phyloP scores from a whole-genome alignment of 2,329 filamentous ascomycete species.

The Penicillium glabrum region DNA sequence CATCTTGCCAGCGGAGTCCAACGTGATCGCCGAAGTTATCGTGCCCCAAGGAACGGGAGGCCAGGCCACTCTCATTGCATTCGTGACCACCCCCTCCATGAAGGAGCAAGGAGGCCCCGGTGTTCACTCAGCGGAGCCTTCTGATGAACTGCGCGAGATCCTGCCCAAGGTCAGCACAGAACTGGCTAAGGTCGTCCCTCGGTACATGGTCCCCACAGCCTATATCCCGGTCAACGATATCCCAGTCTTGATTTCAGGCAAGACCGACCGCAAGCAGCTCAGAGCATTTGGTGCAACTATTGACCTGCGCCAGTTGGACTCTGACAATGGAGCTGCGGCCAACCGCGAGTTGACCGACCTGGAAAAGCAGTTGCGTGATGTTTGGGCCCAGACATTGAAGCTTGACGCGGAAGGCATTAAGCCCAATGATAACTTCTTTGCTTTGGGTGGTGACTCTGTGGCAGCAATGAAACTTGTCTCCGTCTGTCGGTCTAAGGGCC shows the following conservation, averaged over 20 bases:
- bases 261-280: slow-evolving; percentile 44
- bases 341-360: slow-evolving; percentile 30
- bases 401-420: slow-evolving; percentile 35
- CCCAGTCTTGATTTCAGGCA: slow-evolving; percentile 46
- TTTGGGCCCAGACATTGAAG: slow-evolving; percentile 36
- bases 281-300: slow-evolving; percentile 34
- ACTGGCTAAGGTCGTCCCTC: slow-evolving; percentile 27
- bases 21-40: slow-evolving; percentile 53
- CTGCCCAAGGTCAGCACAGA: slow-evolving; percentile 25
- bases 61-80: slow-evolving; percentile 32
- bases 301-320: slow-evolving; percentile 32
- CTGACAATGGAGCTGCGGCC: slow-evolving; percentile 12
- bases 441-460: slow-evolving; percentile 36
- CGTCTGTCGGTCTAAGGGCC: slow-evolving; percentile 28
- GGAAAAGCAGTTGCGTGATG: slow-evolving; percentile 32
- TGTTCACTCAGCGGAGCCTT: slow-evolving; percentile 6
- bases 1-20: slow-evolving; percentile 29
- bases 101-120: slow-evolving; percentile 15
- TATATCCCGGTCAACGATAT: slow-evolving; percentile 46
- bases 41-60: slow-evolving; percentile 26
- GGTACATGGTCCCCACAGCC: slow-evolving; percentile 39
- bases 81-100: slow-evolving; percentile 27
- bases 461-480: slow-evolving; percentile 36
- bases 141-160: slow-evolving; percentile 15
- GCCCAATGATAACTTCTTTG: slow-evolving; percentile 39